phyloP scores from a whole-genome alignment of 2,329 filamentous ascomycete genomes.

The Fusarium pseudograminearum region DNA sequence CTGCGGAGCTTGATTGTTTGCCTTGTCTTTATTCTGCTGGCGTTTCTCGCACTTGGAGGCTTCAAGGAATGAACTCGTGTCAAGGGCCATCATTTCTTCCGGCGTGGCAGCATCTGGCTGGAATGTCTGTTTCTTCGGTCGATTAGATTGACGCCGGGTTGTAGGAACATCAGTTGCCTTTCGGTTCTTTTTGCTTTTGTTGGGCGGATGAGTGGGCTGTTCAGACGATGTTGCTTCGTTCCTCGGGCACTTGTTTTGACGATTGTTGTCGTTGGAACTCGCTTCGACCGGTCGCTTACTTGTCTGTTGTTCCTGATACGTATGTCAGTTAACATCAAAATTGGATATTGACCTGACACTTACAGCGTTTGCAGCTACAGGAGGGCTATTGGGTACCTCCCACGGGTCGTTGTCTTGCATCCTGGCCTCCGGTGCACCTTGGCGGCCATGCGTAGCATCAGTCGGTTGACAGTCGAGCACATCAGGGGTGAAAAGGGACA shows the following conservation, averaged over 20 bases:
- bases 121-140: neutral
- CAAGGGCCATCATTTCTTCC: neutral
- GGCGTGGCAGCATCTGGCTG: neutral
- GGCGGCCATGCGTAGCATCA: neutral
- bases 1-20: neutral
- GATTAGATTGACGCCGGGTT: neutral
- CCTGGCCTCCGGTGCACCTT: neutral
- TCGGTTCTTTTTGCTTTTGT: neutral
- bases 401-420: neutral
- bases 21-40: neutral
- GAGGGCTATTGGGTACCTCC: conserved; percentile 5
- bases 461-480: neutral
- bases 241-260: conserved; percentile 12
- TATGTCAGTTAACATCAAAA: neutral
- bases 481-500: neutral
- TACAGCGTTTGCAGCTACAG: neutral
- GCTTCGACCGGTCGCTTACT: neutral
- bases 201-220: neutral
- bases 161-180: neutral
- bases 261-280: neutral
- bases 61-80: no score
- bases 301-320: neutral
- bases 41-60: no score
- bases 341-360: neutral
- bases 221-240: neutral